Percentiles rank a stretch among this genome's conserved stretches.
Conservation (phyloP, 1,284 basidiomycete species). For the Blastosporella zonata region DNA sequence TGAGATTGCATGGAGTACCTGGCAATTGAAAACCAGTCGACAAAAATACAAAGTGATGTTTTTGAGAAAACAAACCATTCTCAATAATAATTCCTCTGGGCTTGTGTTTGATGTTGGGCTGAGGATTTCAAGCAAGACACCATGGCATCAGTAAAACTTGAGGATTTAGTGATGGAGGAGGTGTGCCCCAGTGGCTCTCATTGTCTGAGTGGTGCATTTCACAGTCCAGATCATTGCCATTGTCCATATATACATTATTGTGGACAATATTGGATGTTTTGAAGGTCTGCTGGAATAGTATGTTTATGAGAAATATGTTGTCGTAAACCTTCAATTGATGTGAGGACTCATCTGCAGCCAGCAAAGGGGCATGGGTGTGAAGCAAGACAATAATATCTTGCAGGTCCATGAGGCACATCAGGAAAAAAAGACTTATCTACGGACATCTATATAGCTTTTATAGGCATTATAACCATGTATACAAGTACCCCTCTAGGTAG, state of each 20-base stretch:
- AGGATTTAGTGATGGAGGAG: neutral
- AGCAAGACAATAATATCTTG: too few relatives aligned
- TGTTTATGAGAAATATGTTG: neutral
- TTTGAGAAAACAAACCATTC: neutral
- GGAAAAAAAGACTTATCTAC: neutral
- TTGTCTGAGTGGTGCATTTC: neutral
- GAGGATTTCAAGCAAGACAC: neutral
- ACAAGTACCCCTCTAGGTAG: neutral
- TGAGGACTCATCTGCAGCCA: neutral
- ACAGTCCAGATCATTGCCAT: too few relatives aligned
- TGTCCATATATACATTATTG: too few relatives aligned
- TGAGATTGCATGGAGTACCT: conserved; percentile 4
- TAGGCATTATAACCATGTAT: neutral
- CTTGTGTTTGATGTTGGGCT: conserved; percentile 1
- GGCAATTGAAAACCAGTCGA: too few relatives aligned
- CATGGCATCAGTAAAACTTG: neutral
- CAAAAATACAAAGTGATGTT: neutral
- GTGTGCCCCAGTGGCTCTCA: neutral
- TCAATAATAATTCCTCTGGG: neutral
- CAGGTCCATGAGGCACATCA: too few relatives aligned
- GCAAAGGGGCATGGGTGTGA: neutral
- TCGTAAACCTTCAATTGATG: neutral
- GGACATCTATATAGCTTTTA: neutral
- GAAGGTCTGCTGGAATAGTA: neutral
- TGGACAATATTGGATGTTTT: neutral